Conservation (phyloP, 2,329 filamentous ascomycete genomes). For the Nigrospora oryzae region DNA sequence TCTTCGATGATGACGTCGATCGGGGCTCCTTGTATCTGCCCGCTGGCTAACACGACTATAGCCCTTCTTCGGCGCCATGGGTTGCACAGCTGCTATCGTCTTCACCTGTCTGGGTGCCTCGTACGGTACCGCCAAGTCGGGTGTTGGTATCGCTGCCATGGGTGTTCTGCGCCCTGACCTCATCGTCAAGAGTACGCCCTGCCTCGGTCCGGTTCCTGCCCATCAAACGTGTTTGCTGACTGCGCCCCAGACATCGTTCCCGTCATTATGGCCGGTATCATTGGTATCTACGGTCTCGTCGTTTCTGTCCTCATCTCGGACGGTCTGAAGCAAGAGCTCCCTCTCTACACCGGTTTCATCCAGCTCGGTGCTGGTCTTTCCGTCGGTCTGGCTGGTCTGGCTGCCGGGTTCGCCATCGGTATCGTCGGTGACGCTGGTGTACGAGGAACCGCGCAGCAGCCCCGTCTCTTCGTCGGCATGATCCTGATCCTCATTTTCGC, state of each 20-base stretch:
- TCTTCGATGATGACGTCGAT: constrained; percentile 2
- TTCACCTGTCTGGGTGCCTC: constrained; percentile 96
- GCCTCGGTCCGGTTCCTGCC: constrained; percentile 1
- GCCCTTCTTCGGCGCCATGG: constrained; percentile 81
- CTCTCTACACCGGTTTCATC: constrained; percentile 77
- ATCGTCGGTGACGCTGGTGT: constrained; percentile 87
- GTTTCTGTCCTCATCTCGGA: constrained; percentile 83
- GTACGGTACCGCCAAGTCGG: constrained; percentile 98
- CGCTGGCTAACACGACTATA: constrained; percentile 5
- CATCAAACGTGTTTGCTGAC: constrained; percentile 7
- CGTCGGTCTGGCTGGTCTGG: constrained; percentile 75
- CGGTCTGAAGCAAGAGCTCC: constrained; percentile 61
- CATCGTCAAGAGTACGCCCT: constrained; percentile 91
- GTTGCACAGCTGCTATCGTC: constrained; percentile 83
- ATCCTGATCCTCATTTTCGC: constrained; percentile 99
- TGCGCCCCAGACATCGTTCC: constrained; percentile 77
- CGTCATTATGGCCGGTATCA: constrained; percentile 99
- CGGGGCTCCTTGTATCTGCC: not conserved
- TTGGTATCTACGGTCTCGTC: constrained; percentile 95
- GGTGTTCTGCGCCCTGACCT: constrained; percentile 95
- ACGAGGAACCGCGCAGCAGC: constrained; percentile 76
- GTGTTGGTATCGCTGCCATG: constrained; percentile 97
- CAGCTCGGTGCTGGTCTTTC: constrained; percentile 77
- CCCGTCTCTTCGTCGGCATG: constrained; percentile 90
- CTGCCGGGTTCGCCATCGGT: constrained; percentile 63